Evolutionary conservation across 2,329 filamentous ascomycete species (phyloP).

Genomic region (Alternaria sp.): DNA sequence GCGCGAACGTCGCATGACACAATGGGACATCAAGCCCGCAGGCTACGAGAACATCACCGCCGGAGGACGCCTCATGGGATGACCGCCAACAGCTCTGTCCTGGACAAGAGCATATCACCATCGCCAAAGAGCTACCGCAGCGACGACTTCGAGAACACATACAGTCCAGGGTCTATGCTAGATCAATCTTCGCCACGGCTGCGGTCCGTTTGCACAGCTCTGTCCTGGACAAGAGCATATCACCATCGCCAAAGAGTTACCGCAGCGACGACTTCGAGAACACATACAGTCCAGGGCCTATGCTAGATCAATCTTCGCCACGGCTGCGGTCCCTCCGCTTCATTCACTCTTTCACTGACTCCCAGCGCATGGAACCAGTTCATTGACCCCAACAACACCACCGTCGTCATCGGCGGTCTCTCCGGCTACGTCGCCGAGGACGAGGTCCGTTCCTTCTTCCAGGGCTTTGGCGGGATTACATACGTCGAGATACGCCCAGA

Average conservation of each 20-base stretch:
- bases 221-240: not conserved
- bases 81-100: constrained; percentile 8
- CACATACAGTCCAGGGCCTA: constrained; percentile 12
- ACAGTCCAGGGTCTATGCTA: constrained; percentile 10
- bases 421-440: constrained; percentile 99
- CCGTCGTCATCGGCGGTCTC: constrained; percentile 95
- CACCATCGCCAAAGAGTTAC: constrained; percentile 30
- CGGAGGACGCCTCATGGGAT: constrained; percentile 42
- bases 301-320: constrained; percentile 8
- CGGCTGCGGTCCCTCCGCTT: not conserved
- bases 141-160: constrained; percentile 15
- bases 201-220: too few relatives aligned
- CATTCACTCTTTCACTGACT: not conserved
- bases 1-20: constrained; percentile 89
- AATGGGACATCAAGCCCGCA: constrained; percentile 99
- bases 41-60: constrained; percentile 98
- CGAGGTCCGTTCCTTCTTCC: constrained; percentile 98
- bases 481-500: constrained; percentile 99
- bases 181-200: constrained; percentile 7
- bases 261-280: constrained; percentile 22
- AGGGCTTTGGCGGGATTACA: constrained; percentile 98
- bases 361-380: constrained; percentile 77
- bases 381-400: constrained; percentile 99
- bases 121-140: constrained; percentile 32
- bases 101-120: constrained; percentile 3